phyloP scores from a whole-genome alignment of 148 eudicot genomes.

The Rhododendron ovatum region DNA sequence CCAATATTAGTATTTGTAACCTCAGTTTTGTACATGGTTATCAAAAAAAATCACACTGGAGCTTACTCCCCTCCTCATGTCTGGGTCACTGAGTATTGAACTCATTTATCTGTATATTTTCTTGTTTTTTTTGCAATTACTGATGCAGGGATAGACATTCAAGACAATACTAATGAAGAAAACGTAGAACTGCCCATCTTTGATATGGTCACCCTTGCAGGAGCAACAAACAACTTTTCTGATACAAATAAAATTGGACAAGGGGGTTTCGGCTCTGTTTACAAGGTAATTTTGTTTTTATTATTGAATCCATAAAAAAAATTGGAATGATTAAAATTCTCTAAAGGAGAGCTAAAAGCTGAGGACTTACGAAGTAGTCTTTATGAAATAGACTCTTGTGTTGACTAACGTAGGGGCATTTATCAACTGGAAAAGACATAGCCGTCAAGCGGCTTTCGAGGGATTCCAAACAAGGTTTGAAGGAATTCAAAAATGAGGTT shows the following conservation, averaged over 20 bases:
- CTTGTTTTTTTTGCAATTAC: background rate
- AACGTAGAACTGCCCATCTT: background rate
- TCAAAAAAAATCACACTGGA: no score
- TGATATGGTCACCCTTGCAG: background rate
- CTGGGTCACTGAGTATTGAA: no score
- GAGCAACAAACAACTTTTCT: background rate
- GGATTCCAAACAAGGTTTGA: background rate
- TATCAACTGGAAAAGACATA: background rate
- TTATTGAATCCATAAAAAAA: background rate
- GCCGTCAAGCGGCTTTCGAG: background rate
- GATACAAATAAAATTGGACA: constrained; percentile 14
- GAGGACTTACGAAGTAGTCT: background rate
- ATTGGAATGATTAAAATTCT: background rate
- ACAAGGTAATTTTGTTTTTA: background rate
- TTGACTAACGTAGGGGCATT: background rate
- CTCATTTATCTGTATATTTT: no score
- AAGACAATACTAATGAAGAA: background rate
- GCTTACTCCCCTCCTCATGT: no score
- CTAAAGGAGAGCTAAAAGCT: background rate
- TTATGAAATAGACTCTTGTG: background rate
- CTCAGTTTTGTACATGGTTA: no score
- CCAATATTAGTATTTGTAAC: no score
- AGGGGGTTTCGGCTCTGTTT: background rate
- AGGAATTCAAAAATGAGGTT: no score
- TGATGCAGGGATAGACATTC: background rate